phyloP scores from a whole-genome alignment of 345 rosid species.

The Dipteronia sinensis region DNA sequence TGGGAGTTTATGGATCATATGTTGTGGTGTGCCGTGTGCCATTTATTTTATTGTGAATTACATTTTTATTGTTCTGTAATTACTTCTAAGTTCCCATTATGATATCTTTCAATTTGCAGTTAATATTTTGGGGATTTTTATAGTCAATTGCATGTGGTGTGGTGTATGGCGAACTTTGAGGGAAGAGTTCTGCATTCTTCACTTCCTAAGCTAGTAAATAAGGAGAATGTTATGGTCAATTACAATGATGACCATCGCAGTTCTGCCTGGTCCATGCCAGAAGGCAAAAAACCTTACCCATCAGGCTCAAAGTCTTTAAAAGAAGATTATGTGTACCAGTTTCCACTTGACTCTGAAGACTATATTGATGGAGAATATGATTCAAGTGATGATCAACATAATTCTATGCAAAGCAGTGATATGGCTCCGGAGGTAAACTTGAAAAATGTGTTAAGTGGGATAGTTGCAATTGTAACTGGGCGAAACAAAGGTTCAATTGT shows the following conservation, averaged over 20 bases:
- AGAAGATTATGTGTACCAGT: slow-evolving; percentile 40
- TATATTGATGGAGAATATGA: slow-evolving; percentile 60
- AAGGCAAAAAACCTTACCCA: slow-evolving; percentile 25
- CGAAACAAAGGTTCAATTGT: slow-evolving; percentile 40
- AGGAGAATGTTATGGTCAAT: slow-evolving; percentile 19
- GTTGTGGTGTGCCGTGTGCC: neutral
- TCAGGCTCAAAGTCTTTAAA: slow-evolving; percentile 36
- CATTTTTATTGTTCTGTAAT: neutral
- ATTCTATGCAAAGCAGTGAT: slow-evolving; percentile 16
- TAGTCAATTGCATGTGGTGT: slow-evolving; percentile 14
- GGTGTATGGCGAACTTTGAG: slow-evolving; percentile 40
- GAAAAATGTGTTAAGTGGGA: slow-evolving; percentile 76
- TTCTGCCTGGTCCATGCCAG: slow-evolving; percentile 38
- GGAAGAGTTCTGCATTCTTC: slow-evolving; percentile 45
- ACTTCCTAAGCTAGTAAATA: slow-evolving; percentile 30
- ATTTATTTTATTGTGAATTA: neutral
- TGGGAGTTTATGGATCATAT: neutral
- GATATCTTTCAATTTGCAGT: slow-evolving; percentile 7
- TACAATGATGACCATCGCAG: slow-evolving; percentile 35
- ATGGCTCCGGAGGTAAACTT: slow-evolving; percentile 70
- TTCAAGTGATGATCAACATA: slow-evolving; percentile 43
- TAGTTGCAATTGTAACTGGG: slow-evolving; percentile 83
- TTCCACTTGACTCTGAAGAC: slow-evolving; percentile 54
- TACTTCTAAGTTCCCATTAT: neutral
- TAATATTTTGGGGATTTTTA: slow-evolving; percentile 8